These are phyloP conservation scores for Dactylonectria estremocensis DNA, from an alignment of 2,329 filamentous ascomycete genomes.

Conservation along the genomic window DNA sequence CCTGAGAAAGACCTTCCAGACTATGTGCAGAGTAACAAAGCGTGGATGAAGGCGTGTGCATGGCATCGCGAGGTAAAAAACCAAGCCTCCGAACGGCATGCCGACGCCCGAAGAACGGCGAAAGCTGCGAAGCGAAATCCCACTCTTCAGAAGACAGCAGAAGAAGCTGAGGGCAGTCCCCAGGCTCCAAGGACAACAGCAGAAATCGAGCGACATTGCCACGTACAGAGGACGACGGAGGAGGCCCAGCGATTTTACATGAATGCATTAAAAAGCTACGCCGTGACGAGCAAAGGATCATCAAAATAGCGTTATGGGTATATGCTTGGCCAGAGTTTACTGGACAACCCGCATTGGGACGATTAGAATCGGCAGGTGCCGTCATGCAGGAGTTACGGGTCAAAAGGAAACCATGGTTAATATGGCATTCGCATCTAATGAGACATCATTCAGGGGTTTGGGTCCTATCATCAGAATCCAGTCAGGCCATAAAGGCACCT, in stretches of 20 bases:
- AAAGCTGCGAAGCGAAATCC: not conserved
- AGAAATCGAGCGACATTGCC: not conserved
- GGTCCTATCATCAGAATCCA: not conserved
- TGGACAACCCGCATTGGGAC: not conserved
- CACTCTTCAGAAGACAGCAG: constrained; percentile 33
- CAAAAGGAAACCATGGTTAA: not conserved
- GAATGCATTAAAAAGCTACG: constrained; percentile 20
- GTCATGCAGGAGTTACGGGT: constrained; percentile 5
- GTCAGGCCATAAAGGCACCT: no score
- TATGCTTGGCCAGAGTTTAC: not conserved
- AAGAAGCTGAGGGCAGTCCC: constrained; percentile 36
- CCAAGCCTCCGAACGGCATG: constrained; percentile 13
- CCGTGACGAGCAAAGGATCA: not conserved
- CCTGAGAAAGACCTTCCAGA: constrained; percentile 60
- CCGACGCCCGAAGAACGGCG: not conserved
- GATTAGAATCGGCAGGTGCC: constrained; percentile 1
- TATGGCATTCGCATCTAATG: no score
- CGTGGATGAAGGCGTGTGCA: constrained; percentile 60
- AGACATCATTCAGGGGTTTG: not conserved
- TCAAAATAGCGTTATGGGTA: not conserved
- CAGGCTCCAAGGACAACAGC: not conserved
- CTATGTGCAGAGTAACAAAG: constrained; percentile 60
- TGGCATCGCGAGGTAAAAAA: constrained; percentile 55
- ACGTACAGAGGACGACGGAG: constrained; percentile 36
- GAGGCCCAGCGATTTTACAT: constrained; percentile 45